phyloP scores from a whole-genome alignment of 495 filamentous ascomycete species.

The Staphylotrichum longicolle region DNA sequence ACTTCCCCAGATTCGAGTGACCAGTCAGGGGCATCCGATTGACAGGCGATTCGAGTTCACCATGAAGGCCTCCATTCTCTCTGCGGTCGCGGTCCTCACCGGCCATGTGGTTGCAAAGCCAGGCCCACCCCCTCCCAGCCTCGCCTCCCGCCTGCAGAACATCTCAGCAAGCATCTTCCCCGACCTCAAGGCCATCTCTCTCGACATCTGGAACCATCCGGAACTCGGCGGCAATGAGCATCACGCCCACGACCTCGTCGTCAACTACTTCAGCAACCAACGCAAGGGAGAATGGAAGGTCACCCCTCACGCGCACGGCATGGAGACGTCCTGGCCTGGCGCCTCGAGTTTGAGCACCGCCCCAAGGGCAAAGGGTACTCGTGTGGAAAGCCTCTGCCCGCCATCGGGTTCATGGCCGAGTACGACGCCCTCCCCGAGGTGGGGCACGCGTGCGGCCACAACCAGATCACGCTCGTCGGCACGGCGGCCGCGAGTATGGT shows the following conservation, averaged over 20 bases:
- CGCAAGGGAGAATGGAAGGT: not conserved
- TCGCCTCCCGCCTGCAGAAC: not conserved
- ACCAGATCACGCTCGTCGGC: not conserved
- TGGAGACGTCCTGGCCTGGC: not conserved
- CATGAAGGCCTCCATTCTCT: too few relatives aligned
- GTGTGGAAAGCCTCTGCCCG: not conserved
- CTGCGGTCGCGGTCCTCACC: too few relatives aligned
- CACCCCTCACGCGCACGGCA: not conserved
- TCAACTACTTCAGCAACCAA: not conserved
- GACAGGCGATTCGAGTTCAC: too few relatives aligned
- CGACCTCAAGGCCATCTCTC: not conserved
- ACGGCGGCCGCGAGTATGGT: conserved; percentile 1
- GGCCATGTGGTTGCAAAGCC: too few relatives aligned
- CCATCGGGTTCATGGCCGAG: conserved; percentile 5
- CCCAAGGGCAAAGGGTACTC: not conserved
- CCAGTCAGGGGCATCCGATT: too few relatives aligned
- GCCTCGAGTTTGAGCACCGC: not conserved
- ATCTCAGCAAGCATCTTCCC: not conserved
- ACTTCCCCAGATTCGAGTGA: too few relatives aligned
- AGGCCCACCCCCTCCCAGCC: not conserved
- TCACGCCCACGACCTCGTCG: conserved; percentile 2
- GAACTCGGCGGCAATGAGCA: not conserved
- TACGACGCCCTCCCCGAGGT: not conserved
- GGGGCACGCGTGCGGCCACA: not conserved
- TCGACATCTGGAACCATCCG: not conserved